Percentiles rank a stretch among this genome's conserved stretches.
phyloP scores from a whole-genome alignment of 1,284 basidiomycete genomes.

The Cryptococcus sp. region DNA sequence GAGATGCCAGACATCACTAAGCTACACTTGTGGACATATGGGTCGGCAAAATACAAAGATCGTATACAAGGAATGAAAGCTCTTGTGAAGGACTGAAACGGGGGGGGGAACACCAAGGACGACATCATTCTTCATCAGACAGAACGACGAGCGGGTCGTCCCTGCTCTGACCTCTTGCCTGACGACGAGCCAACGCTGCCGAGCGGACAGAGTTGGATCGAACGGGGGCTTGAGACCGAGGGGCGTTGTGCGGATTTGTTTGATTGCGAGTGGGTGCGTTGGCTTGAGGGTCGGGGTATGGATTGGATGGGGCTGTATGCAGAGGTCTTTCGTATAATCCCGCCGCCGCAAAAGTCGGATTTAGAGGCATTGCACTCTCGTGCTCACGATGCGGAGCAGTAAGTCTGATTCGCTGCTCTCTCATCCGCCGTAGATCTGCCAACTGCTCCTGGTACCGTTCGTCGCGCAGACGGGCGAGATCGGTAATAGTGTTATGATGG shows the following conservation, averaged over 20 bases:
- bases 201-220: slow-evolving; percentile 7
- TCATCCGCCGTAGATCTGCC: slow-evolving; percentile 17
- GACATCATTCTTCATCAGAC: slow-evolving; percentile 14
- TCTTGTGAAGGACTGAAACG: too few relatives aligned
- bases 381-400: slow-evolving; percentile 1
- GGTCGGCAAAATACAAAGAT: too few relatives aligned
- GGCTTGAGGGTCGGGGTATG: too few relatives aligned
- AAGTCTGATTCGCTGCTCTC: slow-evolving; percentile 13
- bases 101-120: not conserved
- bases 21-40: too few relatives aligned
- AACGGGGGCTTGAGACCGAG: not conserved
- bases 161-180: slow-evolving; percentile 21
- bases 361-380: not conserved
- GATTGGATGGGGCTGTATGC: too few relatives aligned
- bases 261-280: too few relatives aligned
- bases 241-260: not conserved
- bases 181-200: slow-evolving; percentile 19
- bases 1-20: too few relatives aligned
- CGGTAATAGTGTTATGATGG: too few relatives aligned
- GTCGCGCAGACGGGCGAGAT: not conserved
- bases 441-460: slow-evolving; percentile 2
- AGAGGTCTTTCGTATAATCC: not conserved
- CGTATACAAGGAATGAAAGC: too few relatives aligned
- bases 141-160: slow-evolving; percentile 24
- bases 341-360: not conserved